Base-by-base conservation (phyloP, 495 filamentous ascomycete genomes). In the Aspergillus panamensis region DNA sequence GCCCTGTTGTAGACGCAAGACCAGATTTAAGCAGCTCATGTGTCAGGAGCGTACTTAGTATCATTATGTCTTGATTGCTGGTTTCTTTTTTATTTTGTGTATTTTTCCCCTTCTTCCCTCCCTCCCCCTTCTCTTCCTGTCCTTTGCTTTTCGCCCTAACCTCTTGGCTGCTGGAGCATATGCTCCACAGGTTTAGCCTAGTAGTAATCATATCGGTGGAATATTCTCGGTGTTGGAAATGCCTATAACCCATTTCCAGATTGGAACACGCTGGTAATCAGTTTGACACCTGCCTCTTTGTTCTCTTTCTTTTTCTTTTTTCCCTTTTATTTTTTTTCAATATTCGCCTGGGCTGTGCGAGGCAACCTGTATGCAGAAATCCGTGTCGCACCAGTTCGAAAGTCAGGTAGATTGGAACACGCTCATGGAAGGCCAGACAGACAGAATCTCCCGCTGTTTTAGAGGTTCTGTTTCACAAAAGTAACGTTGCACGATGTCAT, bases 11-110 rank as follows among this genome's bases (percentile, higher is more conserved):
- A 60, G 62, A 66, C 58, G 53, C 50, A 61, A 58, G 57, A 54
- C 55, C 57, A 63, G 60, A 62, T 60, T 69, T 63, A 60, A 66
- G 60, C 44, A 66, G 62, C 44, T 59, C 64, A 66, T 66, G 66
- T 62, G 62, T 58, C 44, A 54, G 51, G 48, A 48, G 20, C 16
- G 50, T 58, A 44, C 10, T 59, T 49, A 44, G 57, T 58, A 45
- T 29, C 44, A 44, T 59, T 58, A 51, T 29, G 39, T 51, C 25
- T 55, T 51, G 47, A 53, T 60, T 62, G 50, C 51, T 37, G 51
- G 17, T 29, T 12, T 39, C 45, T 51, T 21, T 16, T 33, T 48
- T 52, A 50, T 55, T 57, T 45, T 60, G 40, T 55, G 58, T 62
- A 45, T 56, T 44, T 53, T 48, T 48, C 43, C 57, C 57, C 31